Evolutionary conservation across 169 alveolate genomes (phyloP).

Genomic region (Plasmodium vivax): DNA sequence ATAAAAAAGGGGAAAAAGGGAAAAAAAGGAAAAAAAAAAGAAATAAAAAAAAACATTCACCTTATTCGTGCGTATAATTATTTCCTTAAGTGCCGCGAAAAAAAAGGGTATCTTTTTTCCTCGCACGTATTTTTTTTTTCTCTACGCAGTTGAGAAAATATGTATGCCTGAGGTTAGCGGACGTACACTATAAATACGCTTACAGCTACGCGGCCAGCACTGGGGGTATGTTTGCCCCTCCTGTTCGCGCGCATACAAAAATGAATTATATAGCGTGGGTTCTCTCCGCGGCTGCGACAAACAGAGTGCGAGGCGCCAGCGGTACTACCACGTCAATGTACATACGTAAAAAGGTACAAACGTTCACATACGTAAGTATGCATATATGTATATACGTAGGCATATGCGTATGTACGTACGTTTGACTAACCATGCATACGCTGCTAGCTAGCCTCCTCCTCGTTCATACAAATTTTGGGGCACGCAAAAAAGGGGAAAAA

Average conservation of each 20-base stretch:
- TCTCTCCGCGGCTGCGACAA: background rate
- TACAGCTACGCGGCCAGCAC: background rate
- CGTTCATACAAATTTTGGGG: background rate
- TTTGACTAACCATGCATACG: background rate
- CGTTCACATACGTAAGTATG: conserved; percentile 2
- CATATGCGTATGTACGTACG: conserved; percentile 1
- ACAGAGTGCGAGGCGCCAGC: background rate
- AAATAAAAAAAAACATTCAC: background rate
- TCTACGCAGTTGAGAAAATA: background rate
- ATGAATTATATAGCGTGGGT: background rate
- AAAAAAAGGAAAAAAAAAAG: background rate
- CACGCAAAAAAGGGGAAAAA: background rate
- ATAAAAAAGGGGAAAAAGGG: background rate
- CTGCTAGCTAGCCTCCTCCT: background rate
- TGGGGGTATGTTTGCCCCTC: background rate
- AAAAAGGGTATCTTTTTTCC: background rate
- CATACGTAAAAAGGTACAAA: background rate
- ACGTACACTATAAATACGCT: background rate
- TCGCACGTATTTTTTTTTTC: background rate
- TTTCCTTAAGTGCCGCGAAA: background rate
- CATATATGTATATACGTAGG: background rate
- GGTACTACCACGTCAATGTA: background rate
- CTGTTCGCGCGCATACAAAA: background rate
- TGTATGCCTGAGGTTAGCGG: background rate
- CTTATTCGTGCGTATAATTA: background rate